These are phyloP conservation scores for Thecaphora thlaspeos DNA, from an alignment of 1,284 basidiomycete species.

Conservation along the genomic window DNA sequence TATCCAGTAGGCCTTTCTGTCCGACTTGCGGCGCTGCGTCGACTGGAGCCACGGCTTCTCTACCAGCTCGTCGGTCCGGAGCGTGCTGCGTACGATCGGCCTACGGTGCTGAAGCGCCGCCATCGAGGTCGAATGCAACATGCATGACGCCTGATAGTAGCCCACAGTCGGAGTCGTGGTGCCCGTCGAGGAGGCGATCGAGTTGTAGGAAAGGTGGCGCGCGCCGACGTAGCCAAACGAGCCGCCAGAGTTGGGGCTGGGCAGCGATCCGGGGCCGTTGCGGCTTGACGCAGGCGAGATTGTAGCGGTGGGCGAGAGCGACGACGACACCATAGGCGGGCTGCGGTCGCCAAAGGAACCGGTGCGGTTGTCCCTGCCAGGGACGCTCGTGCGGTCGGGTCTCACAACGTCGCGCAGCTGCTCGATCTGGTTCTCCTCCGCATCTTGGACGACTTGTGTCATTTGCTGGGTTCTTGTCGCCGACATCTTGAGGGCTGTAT, in stretches of 20 bases:
- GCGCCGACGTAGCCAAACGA: not conserved
- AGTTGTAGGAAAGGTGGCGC: not conserved
- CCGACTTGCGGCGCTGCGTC: constrained; percentile 20
- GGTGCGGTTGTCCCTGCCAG: too few species aligned
- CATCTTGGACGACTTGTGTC: too few species aligned
- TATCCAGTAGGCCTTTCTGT: constrained; percentile 35
- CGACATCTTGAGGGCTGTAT: too few species aligned
- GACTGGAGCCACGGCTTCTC: constrained; percentile 37
- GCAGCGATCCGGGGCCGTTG: too few species aligned
- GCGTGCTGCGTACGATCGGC: constrained; percentile 13
- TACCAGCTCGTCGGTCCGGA: constrained; percentile 4
- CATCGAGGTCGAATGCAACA: constrained; percentile 3
- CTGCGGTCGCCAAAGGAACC: too few species aligned
- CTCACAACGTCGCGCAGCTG: too few species aligned
- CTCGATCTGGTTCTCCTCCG: too few species aligned
- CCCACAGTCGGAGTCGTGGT: constrained; percentile 9
- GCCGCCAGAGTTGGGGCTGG: not conserved
- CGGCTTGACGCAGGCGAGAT: too few species aligned
- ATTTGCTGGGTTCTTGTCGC: too few species aligned
- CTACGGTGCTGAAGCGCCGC: constrained; percentile 15
- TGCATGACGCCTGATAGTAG: constrained; percentile 7
- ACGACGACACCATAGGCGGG: too few species aligned
- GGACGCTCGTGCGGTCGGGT: too few species aligned
- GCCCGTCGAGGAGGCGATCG: constrained; percentile 1
- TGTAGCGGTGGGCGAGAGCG: too few species aligned